Base-by-base conservation (phyloP, 1,284 basidiomycete species). In the Neolentinus lepideus region DNA sequence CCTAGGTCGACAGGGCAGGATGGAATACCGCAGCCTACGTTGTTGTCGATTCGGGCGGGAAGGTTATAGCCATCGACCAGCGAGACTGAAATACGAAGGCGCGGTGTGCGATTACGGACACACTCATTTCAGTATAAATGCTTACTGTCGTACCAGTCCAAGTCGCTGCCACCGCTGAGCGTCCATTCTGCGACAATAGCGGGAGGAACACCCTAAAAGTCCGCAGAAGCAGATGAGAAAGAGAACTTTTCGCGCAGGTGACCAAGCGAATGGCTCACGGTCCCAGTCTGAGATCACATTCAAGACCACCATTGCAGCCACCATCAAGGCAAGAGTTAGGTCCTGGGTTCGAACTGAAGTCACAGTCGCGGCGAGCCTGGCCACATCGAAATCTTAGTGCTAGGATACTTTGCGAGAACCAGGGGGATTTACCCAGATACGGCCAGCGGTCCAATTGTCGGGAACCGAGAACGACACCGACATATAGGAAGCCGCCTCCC, bases 111-210 rank as follows among this genome's bases (percentile, higher is more conserved):
- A 43, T 63, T 67, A 51, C 66, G 16, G 66, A 11, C 52, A 1
- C n/a, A 58, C 36, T 56, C 25, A 54, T 53, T 53, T 27, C 35
- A 25, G n/a, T 12, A 26, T 48, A 26, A 50, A 60, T 59, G 21
- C 64, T 56, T 58, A 76, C 76, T 71, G 61, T 81, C 80, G 59
- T 79, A 81, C 57, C 66, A 79, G 60, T 81, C 79, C 6, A 33
- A 31, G 54, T 67, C 68, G 2, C 69, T 73, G 52, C 60, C 67
- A 3, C 60, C 72, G 54, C 63, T 56, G 6, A 85, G 68, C 14
- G 79, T 84, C 66, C 74, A 84, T 61, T 84, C 81, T 3, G 81
- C 82, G 25, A 84, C 68, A n/a, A 77, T 75, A 3, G 78, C 82
- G 53, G 84, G 84, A 29, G 83, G 81, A 4, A 83, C 77, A 58